Evolutionary conservation across 208 protist genomes (phyloP).

Genomic region (Crithidia mellificae): DNA sequence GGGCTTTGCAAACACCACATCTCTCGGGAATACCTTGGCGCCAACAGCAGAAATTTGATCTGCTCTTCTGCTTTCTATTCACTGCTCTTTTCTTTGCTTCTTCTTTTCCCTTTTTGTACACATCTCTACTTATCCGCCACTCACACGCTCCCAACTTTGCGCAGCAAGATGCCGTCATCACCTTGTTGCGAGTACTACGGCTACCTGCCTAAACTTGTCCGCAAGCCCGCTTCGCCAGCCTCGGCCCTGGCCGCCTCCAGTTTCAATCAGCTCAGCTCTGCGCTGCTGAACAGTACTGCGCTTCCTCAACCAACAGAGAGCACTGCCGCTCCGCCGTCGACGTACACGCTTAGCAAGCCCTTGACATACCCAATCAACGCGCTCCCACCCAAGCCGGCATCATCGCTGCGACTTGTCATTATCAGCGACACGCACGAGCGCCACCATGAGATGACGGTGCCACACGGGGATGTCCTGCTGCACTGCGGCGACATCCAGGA

Average conservation of each 20-base stretch:
- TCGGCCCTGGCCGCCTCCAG: not conserved
- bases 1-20: too few species aligned
- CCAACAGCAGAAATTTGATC: too few species aligned
- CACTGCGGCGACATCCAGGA: slow-evolving; percentile 73
- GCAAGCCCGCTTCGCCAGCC: slow-evolving; percentile 10
- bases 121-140: too few species aligned
- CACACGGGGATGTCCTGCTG: slow-evolving; percentile 64
- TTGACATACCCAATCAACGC: slow-evolving; percentile 14
- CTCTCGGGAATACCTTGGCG: too few species aligned
- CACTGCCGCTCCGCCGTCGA: slow-evolving; percentile 1
- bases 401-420: slow-evolving; percentile 52
- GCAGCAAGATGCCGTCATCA: slow-evolving; percentile 5
- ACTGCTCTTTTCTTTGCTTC: not conserved
- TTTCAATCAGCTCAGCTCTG: not conserved
- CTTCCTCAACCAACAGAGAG: not conserved
- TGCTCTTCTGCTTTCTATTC: not conserved
- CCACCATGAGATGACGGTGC: slow-evolving; percentile 52
- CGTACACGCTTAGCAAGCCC: slow-evolving; percentile 27
- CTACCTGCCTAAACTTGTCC: slow-evolving; percentile 31
- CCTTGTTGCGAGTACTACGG: slow-evolving; percentile 53
- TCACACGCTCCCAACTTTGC: not conserved
- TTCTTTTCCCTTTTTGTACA: too few species aligned
- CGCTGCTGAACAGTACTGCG: not conserved
- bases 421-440: slow-evolving; percentile 79
- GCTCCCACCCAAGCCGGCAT: slow-evolving; percentile 32